Evolutionary conservation across 495 filamentous ascomycete genomes (phyloP).

Genomic region (Echria macrotheca): DNA sequence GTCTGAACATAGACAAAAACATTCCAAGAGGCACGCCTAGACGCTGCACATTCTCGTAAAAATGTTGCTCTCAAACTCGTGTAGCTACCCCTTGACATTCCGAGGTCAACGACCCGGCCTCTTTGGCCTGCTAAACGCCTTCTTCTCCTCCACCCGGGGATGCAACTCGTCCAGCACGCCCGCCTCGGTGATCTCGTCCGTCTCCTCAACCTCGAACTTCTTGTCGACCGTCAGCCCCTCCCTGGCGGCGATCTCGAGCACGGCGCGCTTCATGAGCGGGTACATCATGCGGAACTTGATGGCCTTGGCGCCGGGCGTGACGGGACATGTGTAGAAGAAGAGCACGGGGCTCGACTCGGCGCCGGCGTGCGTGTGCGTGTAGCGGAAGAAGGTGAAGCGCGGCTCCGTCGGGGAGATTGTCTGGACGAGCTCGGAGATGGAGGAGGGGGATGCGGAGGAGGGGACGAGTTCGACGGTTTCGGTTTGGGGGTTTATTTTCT

Average conservation of each 20-base stretch:
- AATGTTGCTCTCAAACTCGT: too few relatives aligned
- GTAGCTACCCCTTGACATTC: too few relatives aligned
- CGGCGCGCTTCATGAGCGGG: constrained; percentile 71
- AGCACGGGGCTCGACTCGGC: constrained; percentile 60
- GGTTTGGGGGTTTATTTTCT: constrained; percentile 69
- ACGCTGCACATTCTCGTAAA: too few relatives aligned
- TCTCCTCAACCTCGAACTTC: constrained; percentile 57
- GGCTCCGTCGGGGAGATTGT: constrained; percentile 78
- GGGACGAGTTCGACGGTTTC: constrained; percentile 75
- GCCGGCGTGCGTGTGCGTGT: constrained; percentile 48
- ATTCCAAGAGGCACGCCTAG: too few relatives aligned
- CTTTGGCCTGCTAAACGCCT: constrained; percentile 83
- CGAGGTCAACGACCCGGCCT: constrained; percentile 65
- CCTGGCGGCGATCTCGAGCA: constrained; percentile 59
- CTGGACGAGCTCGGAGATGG: constrained; percentile 45
- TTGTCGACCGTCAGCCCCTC: constrained; percentile 71
- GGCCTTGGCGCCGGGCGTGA: constrained; percentile 53
- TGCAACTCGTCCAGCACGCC: constrained; percentile 70
- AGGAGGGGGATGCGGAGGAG: constrained; percentile 40
- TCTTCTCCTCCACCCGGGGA: constrained; percentile 62
- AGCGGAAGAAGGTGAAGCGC: constrained; percentile 86
- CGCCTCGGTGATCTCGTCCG: constrained; percentile 73
- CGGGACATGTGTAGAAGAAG: constrained; percentile 93
- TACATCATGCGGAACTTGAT: constrained; percentile 96
- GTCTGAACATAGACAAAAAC: too few relatives aligned